Conservation (phyloP, 495 filamentous ascomycete species). For the Penicillium steckii region DNA sequence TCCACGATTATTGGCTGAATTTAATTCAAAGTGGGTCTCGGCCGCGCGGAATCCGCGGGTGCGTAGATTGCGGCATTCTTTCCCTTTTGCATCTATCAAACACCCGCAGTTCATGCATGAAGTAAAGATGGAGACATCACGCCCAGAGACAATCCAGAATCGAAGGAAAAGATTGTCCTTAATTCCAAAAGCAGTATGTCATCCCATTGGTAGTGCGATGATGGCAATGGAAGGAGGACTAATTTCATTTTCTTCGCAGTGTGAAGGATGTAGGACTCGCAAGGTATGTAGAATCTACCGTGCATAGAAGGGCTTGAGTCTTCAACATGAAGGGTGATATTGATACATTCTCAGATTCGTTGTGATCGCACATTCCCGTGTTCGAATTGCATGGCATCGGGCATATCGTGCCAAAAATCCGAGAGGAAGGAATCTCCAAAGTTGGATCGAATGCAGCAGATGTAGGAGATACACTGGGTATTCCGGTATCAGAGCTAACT, state of each 20-base stretch:
- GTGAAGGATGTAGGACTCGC: slow-evolving; percentile 4
- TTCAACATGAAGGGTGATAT: neutral
- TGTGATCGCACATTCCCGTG: slow-evolving; percentile 4
- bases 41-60: slow-evolving; percentile 1
- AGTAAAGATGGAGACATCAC: neutral
- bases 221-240: neutral
- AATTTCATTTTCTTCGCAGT: neutral
- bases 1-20: neutral
- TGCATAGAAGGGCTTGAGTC: neutral
- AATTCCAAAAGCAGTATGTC: slow-evolving; percentile 1
- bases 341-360: neutral
- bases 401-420: neutral
- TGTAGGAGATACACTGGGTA: too few relatives aligned
- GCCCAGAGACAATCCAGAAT: neutral
- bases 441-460: neutral
- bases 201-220: neutral
- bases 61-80: slow-evolving; percentile 1
- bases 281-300: neutral
- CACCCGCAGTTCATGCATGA: neutral
- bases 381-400: slow-evolving; percentile 1
- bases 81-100: neutral
- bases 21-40: neutral
- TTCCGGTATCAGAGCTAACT: too few relatives aligned
- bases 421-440: neutral
- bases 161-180: neutral